phyloP scores from a whole-genome alignment of 257 asterid species.

The Plantago major region DNA sequence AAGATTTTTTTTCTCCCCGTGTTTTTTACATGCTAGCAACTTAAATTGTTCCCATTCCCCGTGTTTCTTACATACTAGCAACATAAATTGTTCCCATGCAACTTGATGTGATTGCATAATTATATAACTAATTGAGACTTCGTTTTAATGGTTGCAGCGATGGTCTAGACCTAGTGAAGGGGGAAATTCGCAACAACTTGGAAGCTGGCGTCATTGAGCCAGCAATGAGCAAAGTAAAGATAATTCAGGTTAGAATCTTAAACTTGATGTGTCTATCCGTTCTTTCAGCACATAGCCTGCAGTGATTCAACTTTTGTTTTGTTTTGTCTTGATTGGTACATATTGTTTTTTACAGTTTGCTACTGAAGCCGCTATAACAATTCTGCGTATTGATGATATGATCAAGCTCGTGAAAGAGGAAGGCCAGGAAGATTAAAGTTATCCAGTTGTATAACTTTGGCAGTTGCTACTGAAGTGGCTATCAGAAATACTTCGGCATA shows the following conservation, averaged over 20 bases:
- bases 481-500: conserved; percentile 94
- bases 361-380: conserved; percentile 96
- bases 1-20: too few relatives aligned
- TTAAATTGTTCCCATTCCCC: too few relatives aligned
- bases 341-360: conserved; percentile 68
- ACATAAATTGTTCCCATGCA: too few relatives aligned
- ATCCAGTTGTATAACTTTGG: conserved; percentile 5
- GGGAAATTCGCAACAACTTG: conserved; percentile 71
- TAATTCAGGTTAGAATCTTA: conserved; percentile 61
- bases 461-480: conserved; percentile 99
- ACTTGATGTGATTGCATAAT: background rate
- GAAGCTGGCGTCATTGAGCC: conserved; percentile 98
- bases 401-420: conserved; percentile 87
- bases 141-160: conserved; percentile 52
- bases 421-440: conserved; percentile 42
- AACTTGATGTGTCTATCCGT: background rate
- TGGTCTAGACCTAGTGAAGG: conserved; percentile 91
- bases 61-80: too few relatives aligned
- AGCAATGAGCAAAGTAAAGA: conserved; percentile 98
- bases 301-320: background rate
- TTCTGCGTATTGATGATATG: conserved; percentile 98
- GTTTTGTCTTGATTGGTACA: background rate
- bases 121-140: background rate
- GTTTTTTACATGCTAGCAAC: too few relatives aligned
- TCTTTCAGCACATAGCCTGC: too few relatives aligned